A percentile compares a stretch with the other conserved stretches of the same genome.
Evolutionary conservation across 148 eudicot species (phyloP).

Genomic region (Chenopodium album): DNA sequence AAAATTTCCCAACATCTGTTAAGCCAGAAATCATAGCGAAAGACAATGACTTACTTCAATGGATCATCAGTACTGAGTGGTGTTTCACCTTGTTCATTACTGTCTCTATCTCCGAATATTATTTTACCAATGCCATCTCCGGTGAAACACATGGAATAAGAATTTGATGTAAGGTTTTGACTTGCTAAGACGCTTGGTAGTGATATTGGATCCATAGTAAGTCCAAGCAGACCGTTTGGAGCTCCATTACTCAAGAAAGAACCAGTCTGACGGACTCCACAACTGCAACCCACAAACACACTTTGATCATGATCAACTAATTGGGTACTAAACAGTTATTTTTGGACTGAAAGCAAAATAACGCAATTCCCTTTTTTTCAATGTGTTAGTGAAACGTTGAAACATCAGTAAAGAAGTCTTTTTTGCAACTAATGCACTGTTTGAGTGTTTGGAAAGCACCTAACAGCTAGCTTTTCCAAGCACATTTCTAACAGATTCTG

Average conservation of each 20-base stretch:
- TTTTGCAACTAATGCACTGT: no score
- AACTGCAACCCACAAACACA: conserved; percentile 46
- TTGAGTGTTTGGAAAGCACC: background rate
- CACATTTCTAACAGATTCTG: background rate
- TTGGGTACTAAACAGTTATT: background rate
- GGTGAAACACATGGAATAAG: conserved; percentile 95
- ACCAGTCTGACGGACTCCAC: conserved; percentile 78
- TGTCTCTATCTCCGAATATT: conserved; percentile 83
- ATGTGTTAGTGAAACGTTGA: no score
- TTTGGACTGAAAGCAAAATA: background rate
- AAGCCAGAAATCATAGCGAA: background rate
- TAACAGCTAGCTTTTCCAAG: background rate
- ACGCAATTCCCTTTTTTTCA: background rate
- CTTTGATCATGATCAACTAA: background rate
- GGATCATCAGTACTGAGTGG: conserved; percentile 42
- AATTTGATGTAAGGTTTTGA: conserved; percentile 59
- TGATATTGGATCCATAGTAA: conserved; percentile 62
- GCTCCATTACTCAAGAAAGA: conserved; percentile 76
- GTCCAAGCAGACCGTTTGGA: conserved; percentile 93
- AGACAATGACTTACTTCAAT: conserved; percentile 41
- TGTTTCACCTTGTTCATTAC: conserved; percentile 61
- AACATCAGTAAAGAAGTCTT: background rate
- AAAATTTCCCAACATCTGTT: background rate
- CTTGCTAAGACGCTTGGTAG: conserved; percentile 78
- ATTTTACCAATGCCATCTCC: conserved; percentile 67